These are phyloP conservation scores for Chytridiales sp. DNA, from an alignment of 371 early-diverging fungal species.

Conservation along the genomic window DNA sequence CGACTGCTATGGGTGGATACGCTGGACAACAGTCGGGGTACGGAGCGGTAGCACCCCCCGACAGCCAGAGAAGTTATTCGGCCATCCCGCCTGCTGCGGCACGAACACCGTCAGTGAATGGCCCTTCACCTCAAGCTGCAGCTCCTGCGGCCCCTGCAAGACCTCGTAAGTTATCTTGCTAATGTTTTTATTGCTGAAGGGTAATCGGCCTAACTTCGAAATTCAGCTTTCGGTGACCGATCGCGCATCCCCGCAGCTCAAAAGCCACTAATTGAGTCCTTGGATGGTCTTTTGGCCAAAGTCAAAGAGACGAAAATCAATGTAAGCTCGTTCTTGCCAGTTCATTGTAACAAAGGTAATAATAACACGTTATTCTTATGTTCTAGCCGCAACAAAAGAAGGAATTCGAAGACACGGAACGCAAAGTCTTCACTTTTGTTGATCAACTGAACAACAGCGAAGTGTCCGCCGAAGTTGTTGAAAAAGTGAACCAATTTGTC, in stretches of 20 bases:
- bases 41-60: not conserved
- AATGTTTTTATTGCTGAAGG: not conserved
- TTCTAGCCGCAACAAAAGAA: conserved; percentile 64
- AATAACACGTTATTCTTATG: not conserved
- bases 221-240: conserved; percentile 69
- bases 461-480: conserved; percentile 55
- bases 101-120: conserved; percentile 2
- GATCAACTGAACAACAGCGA: conserved; percentile 75
- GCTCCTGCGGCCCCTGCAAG: conserved; percentile 11
- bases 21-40: no score
- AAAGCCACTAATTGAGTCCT: conserved; percentile 44
- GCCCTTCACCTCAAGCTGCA: conserved; percentile 10
- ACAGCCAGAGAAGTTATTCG: not conserved
- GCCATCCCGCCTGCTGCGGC: conserved; percentile 14
- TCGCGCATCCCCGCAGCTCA: conserved; percentile 73
- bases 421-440: conserved; percentile 65
- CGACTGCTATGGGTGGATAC: no score
- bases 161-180: conserved; percentile 11
- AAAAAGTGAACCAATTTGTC: conserved; percentile 55
- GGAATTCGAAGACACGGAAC: conserved; percentile 73
- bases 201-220: conserved; percentile 5
- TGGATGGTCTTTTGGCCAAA: conserved; percentile 32
- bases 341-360: not conserved
- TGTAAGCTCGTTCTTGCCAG: conserved; percentile 42
- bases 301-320: conserved; percentile 20